Percentiles rank a stretch among this genome's conserved stretches.
phyloP scores from a whole-genome alignment of 2,329 filamentous ascomycete species.

The Pochonia chlamydosporia region DNA sequence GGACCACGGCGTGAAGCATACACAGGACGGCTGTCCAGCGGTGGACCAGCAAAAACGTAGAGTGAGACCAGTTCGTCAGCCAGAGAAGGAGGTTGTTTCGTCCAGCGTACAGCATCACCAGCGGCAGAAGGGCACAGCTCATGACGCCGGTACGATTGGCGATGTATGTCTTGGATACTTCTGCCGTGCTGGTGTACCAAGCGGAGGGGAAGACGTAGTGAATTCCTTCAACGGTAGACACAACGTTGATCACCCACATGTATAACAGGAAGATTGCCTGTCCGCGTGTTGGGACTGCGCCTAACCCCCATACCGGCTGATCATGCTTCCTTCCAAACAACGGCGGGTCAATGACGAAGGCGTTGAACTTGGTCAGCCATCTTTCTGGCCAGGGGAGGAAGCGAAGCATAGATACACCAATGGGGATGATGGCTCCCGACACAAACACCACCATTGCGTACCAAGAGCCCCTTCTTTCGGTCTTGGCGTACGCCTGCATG shows the following conservation, averaged over 20 bases:
- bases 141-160: constrained; percentile 32
- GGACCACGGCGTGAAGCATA: constrained; percentile 34
- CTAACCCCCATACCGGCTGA: constrained; percentile 15
- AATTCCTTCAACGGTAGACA: constrained; percentile 20
- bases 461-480: constrained; percentile 13
- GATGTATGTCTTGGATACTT: constrained; percentile 25
- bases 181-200: constrained; percentile 17
- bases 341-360: constrained; percentile 23
- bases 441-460: constrained; percentile 19
- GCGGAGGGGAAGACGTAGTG: constrained; percentile 19
- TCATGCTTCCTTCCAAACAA: constrained; percentile 18
- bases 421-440: constrained; percentile 14
- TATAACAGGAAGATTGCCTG: constrained; percentile 39
- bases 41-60: constrained; percentile 41
- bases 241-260: constrained; percentile 29
- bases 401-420: constrained; percentile 21
- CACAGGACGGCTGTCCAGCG: constrained; percentile 38
- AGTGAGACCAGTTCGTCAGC: constrained; percentile 40
- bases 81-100: constrained; percentile 40
- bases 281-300: constrained; percentile 31
- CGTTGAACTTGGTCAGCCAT: constrained; percentile 15
- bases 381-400: constrained; percentile 17
- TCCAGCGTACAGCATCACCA: constrained; percentile 33
- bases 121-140: constrained; percentile 29
- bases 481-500: neutral